These are phyloP conservation scores for Chenopodium quinoa DNA, from an alignment of 148 eudicot genomes.

Conservation along the genomic window DNA sequence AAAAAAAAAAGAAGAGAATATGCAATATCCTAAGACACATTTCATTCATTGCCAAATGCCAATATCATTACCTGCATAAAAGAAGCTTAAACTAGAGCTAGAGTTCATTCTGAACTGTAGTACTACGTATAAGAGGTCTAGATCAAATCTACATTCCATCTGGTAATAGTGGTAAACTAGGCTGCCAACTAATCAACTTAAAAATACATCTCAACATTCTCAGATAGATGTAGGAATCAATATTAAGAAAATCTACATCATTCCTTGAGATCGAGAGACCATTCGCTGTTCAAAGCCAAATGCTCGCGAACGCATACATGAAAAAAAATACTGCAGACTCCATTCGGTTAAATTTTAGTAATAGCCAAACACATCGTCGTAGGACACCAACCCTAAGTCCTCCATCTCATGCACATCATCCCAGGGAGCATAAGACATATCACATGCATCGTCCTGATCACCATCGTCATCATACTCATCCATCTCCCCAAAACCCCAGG, in stretches of 20 bases:
- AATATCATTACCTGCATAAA: neutral
- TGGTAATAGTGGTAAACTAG: neutral
- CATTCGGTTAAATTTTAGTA: neutral
- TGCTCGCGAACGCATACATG: neutral
- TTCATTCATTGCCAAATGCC: neutral
- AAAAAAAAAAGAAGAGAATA: neutral
- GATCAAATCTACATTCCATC: neutral
- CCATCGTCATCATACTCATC: constrained; percentile 32
- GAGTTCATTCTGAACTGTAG: neutral
- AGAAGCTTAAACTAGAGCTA: neutral
- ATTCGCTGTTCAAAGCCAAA: too few species aligned
- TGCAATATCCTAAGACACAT: neutral
- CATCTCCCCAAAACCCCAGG: constrained; percentile 39
- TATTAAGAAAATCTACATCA: neutral
- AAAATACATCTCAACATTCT: constrained; percentile 8
- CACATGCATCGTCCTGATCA: constrained; percentile 29
- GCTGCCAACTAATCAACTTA: neutral
- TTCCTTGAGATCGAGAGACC: neutral
- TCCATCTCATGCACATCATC: constrained; percentile 34
- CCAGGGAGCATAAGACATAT: constrained; percentile 30
- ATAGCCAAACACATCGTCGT: constrained; percentile 21
- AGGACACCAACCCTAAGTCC: constrained; percentile 48
- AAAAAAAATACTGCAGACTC: neutral
- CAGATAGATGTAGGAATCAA: neutral
- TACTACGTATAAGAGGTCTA: neutral